Evolutionary conservation across 2,329 filamentous ascomycete species (phyloP), one percentile per base, ranked within the genome.

Genomic region (Pseudogymnoascus sp.): DNA sequence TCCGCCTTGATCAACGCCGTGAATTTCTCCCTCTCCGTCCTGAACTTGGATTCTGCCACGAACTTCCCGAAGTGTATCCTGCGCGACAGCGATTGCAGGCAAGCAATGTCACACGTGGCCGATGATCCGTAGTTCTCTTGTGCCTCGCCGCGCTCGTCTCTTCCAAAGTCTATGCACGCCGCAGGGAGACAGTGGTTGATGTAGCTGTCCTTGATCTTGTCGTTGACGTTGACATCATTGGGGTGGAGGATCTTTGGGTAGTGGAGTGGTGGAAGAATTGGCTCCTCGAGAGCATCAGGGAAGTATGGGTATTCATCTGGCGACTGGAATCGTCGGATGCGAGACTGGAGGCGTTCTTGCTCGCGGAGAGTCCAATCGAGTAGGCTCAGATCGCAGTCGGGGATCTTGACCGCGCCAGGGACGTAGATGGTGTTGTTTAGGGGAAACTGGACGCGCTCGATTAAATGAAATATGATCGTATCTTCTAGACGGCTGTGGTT

Each of bases 261-360:
- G 73, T 90, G 77, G 69, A 99, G 83, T 7, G 92, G 89, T 69
- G 89, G 87, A n/a, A 99, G 84, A 66, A 99, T 90, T 25, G 93
- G 90, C 63, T 83, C 81, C 71, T 91, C 85, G 42, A 97, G 80
- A 8, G 85, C 88, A 31, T 89, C 83, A 1, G 92, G 91, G 79
- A 97, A 99, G 85, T 97, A 99, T 21, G 95, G 91, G 76, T 96
- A 93, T 78, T 99, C 95, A 81, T 99, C 95, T 40, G 95, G 95
- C 0, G 91, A 91, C 75, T 99, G 88, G 81, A 92, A 99, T 74
- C 95, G 91, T 69, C 95, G 91, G 69, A 99, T 93, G 61, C 91
- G 85, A 12, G 93, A 96, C 75, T 99, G 93, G 5, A 97, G 80
- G 66, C 86, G 88, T 78, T 99, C 95, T 74, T 96, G 91, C 75